Base-by-base conservation (phyloP, 768 basidiomycete genomes). In the Serendipita sp. region DNA sequence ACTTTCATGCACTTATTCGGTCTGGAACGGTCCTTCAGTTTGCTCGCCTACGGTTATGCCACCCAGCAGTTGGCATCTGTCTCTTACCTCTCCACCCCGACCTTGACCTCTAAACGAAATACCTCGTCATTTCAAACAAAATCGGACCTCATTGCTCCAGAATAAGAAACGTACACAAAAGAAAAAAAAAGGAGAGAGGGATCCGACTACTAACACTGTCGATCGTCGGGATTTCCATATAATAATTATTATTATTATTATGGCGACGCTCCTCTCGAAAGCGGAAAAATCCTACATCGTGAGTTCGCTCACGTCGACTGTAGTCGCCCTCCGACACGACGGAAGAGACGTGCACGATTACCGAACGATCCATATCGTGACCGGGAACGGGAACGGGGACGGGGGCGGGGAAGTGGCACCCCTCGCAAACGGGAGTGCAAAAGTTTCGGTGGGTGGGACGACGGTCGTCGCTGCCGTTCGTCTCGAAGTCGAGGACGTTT, bases 361-460 rank as follows among this genome's bases (percentile, higher is more conserved):
- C 69, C 79, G 91, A 34, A 74, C 80, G 0, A 78, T 93, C 23
- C 76, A 82, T 5, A 81, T 94, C 34, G 85, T 89, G 74, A 89
- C 88, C 0, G 88, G 86, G 23, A 80, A 88, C 1, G 83, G 84
- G 15, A 13, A 46, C 18, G 18, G 18, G 15, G 1, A 18, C 15
- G 13, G 45, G 18, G 13, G 45, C 13, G 45, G 23, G 23, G 23
- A 23, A 23, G 56, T 60, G 16, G 56, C 56, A 60, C 88, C 89
- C 3, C 79, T 90, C 3, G 86, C 91, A 18, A 91, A 93, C 66
- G 91, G 91, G 3, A 91, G 89, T 67, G 89, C 89, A 3, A 80
- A 81, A 28, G 75, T 91, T 5, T 82, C 77, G 68, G 80, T 92
- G n/a, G 91, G 89, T 0, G 85, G 86, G 0, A 92, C 91, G 0